Base-by-base conservation (phyloP, 2,329 filamentous ascomycete genomes). In the Pleoardoris graminearum region DNA sequence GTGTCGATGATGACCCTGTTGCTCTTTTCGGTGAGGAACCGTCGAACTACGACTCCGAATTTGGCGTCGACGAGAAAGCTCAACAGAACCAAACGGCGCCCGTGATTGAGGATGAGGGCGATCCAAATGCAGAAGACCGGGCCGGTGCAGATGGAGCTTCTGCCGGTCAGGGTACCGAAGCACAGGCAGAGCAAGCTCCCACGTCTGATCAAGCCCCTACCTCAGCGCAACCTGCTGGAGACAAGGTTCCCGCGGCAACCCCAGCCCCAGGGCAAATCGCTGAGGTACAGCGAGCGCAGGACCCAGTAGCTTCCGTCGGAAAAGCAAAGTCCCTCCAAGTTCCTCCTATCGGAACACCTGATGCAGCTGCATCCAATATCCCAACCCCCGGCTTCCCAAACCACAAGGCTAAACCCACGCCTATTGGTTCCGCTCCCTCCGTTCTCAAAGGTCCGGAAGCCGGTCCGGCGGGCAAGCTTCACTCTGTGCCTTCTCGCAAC, bases 1-100 rank as follows among this genome's bases (percentile, higher is more conserved):
- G 47, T 19, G 37, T 49, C 7, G 50, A 53, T 30, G 45, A 38
- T 8, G 49, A 56, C 16, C 37, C 42, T 1, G 6, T 36, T 7
- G 45, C 39, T 5, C 12, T 55, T 12, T 55, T 58, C 39, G 55
- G 55, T 14, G 35, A 22, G 12, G 52, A 58, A 32, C 55, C 49
- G 5, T 36, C 22, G 22, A 36, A 48, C 27, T 58, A 51, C 25
- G 52, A 53, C 8, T 10, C 46, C n/a, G 17, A 47, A 19, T 57
- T 51, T 51, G 33, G 35, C 4, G 35, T 48, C 10, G 36, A 32
- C 16, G n/a, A 30, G 12, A 41, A 33, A 12, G 46, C 36, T 16
- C 16, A 22, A 6, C 39, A 29, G 5, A 44, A 44, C 11, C 8
- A 44, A 4, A 23, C 30, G 0, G 19, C 47, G 35, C 25, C 32